Conservation (phyloP, 1,284 basidiomycete species). For the Testicularia cyperi region DNA sequence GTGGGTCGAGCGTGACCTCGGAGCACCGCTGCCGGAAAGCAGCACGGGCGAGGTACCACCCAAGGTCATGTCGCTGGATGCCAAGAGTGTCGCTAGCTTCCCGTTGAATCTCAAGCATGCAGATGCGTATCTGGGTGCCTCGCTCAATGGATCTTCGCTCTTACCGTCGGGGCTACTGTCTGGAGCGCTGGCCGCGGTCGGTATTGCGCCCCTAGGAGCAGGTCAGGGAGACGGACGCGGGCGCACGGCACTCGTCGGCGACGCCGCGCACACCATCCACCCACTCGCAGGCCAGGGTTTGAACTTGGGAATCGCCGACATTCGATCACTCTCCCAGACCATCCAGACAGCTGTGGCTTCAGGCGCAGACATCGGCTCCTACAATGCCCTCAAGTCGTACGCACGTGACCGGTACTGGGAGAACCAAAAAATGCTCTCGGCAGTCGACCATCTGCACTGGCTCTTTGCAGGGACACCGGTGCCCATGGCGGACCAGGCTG, state of each 20-base stretch:
- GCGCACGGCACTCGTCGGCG: constrained; percentile 86
- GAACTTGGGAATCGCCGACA: constrained; percentile 88
- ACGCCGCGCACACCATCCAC: constrained; percentile 93
- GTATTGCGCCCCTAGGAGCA: constrained; percentile 36
- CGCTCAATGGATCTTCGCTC: constrained; percentile 29
- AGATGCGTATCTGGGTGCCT: constrained; percentile 75
- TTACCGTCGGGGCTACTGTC: constrained; percentile 32
- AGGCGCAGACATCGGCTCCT: constrained; percentile 52
- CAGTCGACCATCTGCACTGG: constrained; percentile 57
- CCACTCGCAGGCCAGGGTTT: constrained; percentile 97
- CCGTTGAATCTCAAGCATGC: constrained; percentile 85
- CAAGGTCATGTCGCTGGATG: constrained; percentile 71
- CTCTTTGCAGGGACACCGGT: constrained; percentile 42
- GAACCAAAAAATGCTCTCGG: constrained; percentile 55
- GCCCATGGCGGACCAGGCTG: constrained; percentile 14
- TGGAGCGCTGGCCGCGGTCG: constrained; percentile 36
- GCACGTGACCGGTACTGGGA: constrained; percentile 50
- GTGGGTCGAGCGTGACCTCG: constrained; percentile 24
- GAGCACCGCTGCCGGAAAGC: constrained; percentile 33
- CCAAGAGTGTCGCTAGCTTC: constrained; percentile 81
- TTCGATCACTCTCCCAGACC: constrained; percentile 34
- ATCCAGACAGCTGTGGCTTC: constrained; percentile 24
- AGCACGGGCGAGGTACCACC: constrained; percentile 66
- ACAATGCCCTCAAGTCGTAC: constrained; percentile 46
- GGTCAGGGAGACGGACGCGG: constrained; percentile 60